A percentile compares a stretch with the other conserved stretches of the same genome.
These are phyloP conservation scores for Leptomonas pyrrhocoris DNA, from an alignment of 208 protist genomes.

Conservation along the genomic window DNA sequence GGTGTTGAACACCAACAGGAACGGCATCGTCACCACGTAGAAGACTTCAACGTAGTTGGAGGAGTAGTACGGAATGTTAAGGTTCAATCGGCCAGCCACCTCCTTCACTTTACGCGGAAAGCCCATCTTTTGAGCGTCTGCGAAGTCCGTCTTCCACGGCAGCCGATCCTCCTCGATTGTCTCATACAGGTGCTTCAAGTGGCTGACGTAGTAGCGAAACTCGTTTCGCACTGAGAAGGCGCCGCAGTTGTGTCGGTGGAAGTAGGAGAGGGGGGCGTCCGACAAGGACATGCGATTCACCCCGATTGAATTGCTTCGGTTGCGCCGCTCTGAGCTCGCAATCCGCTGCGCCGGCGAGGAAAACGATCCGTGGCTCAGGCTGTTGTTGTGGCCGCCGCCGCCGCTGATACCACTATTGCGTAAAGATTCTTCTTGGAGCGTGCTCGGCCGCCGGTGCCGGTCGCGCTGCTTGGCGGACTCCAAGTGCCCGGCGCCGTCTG, in stretches of 20 bases:
- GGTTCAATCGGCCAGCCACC: conserved; percentile 57
- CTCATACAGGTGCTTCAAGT: conserved; percentile 25
- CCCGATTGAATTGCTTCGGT: neutral
- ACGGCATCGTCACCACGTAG: conserved; percentile 59
- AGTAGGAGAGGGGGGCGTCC: conserved; percentile 39
- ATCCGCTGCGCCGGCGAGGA: neutral
- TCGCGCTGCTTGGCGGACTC: conserved; percentile 6
- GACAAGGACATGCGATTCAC: conserved; percentile 11
- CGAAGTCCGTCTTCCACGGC: conserved; percentile 79
- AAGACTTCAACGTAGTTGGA: conserved; percentile 79
- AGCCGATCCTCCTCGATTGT: conserved; percentile 62
- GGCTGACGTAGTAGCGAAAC: conserved; percentile 13
- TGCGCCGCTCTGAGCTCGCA: neutral
- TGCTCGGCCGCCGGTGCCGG: neutral
- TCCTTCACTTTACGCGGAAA: conserved; percentile 53
- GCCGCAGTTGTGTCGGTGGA: conserved; percentile 27
- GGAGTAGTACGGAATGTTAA: conserved; percentile 86
- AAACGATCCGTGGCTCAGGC: too few relatives aligned
- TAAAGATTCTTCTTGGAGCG: neutral
- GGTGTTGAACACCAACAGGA: conserved; percentile 67
- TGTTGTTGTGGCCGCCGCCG: neutral
- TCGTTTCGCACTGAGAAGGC: conserved; percentile 38
- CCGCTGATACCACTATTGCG: neutral
- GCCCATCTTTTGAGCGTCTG: conserved; percentile 54
- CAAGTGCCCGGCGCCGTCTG: conserved; percentile 3